phyloP scores from a whole-genome alignment of 352 stramenopile species.

The Pythium angustatum region DNA sequence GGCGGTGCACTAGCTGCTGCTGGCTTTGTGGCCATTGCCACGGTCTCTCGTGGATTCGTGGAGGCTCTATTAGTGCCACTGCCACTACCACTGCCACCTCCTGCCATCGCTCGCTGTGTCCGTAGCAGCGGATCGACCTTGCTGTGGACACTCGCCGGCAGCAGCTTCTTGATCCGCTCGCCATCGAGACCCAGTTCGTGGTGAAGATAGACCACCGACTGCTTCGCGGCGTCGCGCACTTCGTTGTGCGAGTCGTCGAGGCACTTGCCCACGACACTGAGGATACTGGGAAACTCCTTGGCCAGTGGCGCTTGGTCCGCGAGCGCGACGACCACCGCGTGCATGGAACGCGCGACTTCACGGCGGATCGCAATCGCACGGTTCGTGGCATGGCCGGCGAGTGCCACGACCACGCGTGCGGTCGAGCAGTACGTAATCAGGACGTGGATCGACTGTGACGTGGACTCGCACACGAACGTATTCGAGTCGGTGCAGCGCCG shows the following conservation, averaged over 20 bases:
- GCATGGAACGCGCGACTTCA: slow-evolving; percentile 60
- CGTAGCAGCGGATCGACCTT: slow-evolving; percentile 57
- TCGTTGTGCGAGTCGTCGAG: slow-evolving; percentile 80
- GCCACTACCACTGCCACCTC: too few relatives aligned
- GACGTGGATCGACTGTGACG: slow-evolving; percentile 40
- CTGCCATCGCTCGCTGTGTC: too few relatives aligned
- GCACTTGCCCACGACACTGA: slow-evolving; percentile 55
- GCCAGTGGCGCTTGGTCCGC: slow-evolving; percentile 34
- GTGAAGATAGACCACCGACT: slow-evolving; percentile 54
- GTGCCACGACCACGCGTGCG: slow-evolving; percentile 40
- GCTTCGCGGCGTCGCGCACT: slow-evolving; percentile 68
- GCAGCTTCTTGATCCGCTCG: slow-evolving; percentile 53
- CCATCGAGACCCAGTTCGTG: slow-evolving; percentile 40
- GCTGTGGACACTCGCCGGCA: slow-evolving; percentile 39
- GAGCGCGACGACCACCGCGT: slow-evolving; percentile 47
- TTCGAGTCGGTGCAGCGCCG: slow-evolving; percentile 74
- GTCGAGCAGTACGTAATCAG: slow-evolving; percentile 63
- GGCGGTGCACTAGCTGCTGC: not conserved
- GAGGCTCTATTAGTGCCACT: too few relatives aligned
- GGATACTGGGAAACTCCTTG: slow-evolving; percentile 45
- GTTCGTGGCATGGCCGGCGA: slow-evolving; percentile 43
- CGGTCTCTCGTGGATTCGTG: too few relatives aligned
- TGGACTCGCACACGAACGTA: slow-evolving; percentile 71
- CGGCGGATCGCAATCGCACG: slow-evolving; percentile 56
- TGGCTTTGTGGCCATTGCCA: too few relatives aligned